Evolutionary conservation across 306 rosid genomes (phyloP).

Genomic region (Prunus salicina): DNA sequence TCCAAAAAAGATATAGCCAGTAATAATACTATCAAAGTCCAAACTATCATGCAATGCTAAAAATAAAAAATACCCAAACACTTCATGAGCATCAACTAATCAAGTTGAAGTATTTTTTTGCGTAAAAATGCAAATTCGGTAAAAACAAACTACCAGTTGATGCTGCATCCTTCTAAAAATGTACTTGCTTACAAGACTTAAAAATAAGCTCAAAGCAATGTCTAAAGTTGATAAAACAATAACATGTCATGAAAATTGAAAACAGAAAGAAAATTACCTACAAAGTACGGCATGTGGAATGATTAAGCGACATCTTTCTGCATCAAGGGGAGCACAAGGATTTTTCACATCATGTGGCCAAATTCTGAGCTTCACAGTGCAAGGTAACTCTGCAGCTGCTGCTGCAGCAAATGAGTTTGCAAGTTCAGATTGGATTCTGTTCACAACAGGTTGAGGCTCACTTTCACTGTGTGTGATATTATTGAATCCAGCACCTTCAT

Average conservation of each 20-base stretch:
- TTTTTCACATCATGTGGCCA: constrained; percentile 85
- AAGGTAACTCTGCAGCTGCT: constrained; percentile 91
- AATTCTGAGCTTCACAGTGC: constrained; percentile 91
- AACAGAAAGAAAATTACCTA: constrained; percentile 52
- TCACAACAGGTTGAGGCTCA: constrained; percentile 64
- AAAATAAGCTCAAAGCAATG: constrained; percentile 1
- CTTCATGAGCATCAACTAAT: background rate
- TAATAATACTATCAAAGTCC: background rate
- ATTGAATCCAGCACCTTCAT: constrained; percentile 44
- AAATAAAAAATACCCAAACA: background rate
- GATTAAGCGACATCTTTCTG: constrained; percentile 65
- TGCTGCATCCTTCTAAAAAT: background rate
- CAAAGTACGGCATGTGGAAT: constrained; percentile 97
- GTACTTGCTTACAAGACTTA: background rate
- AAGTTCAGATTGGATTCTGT: constrained; percentile 77
- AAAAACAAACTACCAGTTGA: background rate
- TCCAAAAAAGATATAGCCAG: constrained; percentile 1
- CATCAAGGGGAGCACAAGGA: constrained; percentile 68
- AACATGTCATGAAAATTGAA: background rate
- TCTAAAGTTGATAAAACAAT: background rate
- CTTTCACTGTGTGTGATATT: constrained; percentile 45
- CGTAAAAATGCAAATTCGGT: background rate
- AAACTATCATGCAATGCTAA: background rate
- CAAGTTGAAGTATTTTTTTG: background rate
- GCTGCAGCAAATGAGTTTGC: constrained; percentile 82